A percentile compares a stretch with the other conserved stretches of the same genome.
Conservation (phyloP, 345 rosid genomes). For the Eucalyptus sp. region DNA sequence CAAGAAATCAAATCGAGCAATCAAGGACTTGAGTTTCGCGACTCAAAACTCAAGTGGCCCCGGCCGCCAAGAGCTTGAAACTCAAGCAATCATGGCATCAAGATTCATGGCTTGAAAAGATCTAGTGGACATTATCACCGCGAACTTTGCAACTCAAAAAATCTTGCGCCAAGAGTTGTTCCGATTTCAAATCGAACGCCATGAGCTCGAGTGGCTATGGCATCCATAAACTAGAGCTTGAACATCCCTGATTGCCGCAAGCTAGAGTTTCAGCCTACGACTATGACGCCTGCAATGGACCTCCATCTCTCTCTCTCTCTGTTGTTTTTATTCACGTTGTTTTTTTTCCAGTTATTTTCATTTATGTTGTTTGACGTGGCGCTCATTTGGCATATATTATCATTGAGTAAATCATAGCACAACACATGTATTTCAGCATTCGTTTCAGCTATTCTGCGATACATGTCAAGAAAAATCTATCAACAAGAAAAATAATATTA, state of each 20-base stretch:
- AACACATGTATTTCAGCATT: background rate
- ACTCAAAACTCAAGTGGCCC: background rate
- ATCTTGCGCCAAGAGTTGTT: background rate
- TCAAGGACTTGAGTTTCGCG: background rate
- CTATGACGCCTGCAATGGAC: background rate
- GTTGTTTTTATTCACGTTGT: background rate
- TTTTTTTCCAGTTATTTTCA: background rate
- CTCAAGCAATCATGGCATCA: background rate
- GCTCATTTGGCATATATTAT: background rate
- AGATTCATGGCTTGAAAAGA: background rate
- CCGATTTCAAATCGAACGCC: background rate
- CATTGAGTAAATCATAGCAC: background rate
- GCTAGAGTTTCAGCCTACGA: background rate
- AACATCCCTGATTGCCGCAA: background rate
- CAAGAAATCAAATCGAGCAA: background rate
- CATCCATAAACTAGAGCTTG: background rate
- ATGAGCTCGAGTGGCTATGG: background rate
- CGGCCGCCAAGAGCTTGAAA: background rate
- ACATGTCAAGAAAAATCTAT: background rate
- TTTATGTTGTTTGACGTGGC: background rate
- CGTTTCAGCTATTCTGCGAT: background rate
- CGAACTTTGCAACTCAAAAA: background rate
- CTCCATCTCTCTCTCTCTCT: background rate
- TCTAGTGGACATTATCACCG: background rate
- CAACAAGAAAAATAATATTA: background rate